These are phyloP conservation scores for Syzygium aqueum DNA, from an alignment of 345 rosid species.

Conservation along the genomic window DNA sequence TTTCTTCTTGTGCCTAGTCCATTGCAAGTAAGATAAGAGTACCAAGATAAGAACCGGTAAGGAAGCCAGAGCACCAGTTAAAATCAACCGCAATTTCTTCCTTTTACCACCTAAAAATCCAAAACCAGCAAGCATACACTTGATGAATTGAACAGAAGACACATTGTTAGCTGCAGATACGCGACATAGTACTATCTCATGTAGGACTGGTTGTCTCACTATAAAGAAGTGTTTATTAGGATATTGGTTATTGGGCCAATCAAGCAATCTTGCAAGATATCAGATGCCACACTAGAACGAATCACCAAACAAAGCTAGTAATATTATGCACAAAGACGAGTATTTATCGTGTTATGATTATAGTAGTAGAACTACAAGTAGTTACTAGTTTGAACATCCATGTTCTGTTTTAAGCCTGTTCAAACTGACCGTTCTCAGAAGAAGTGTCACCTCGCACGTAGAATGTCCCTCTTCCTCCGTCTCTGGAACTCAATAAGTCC, in stretches of 20 bases:
- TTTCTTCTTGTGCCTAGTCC: neutral
- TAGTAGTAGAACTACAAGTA: neutral
- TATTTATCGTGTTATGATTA: too few species aligned
- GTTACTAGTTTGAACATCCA: too few species aligned
- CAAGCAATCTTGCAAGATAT: neutral
- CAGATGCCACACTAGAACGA: neutral
- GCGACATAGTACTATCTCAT: neutral
- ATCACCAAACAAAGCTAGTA: neutral
- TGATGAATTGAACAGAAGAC: neutral
- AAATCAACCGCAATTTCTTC: neutral
- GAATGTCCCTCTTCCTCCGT: neutral
- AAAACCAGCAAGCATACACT: neutral
- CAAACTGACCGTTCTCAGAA: neutral
- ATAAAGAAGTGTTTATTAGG: neutral
- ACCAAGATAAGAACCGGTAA: neutral
- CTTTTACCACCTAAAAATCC: neutral
- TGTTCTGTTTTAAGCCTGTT: neutral
- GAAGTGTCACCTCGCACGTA: neutral
- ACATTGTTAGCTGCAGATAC: neutral
- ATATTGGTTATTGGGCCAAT: neutral
- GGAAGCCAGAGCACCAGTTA: neutral
- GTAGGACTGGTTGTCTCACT: neutral
- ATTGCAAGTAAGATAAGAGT: neutral
- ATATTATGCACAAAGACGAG: too few species aligned
- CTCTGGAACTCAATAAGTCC: neutral